Base-by-base conservation (phyloP, 2,329 filamentous ascomycete genomes). In the Pseudogymnoascus pannorum region DNA sequence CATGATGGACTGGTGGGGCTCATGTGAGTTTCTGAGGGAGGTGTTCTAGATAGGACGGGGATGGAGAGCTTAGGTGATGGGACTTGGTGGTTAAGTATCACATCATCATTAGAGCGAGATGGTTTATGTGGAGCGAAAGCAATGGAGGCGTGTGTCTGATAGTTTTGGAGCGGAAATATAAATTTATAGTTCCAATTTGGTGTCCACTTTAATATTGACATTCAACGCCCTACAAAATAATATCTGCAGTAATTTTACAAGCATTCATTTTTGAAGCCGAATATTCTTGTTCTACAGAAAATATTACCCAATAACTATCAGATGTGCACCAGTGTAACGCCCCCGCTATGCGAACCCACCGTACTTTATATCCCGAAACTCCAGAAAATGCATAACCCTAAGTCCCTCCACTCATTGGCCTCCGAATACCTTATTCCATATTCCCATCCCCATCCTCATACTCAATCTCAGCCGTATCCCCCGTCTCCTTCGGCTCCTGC, bases 401-500 rank as follows among this genome's bases (percentile, higher is more conserved):
- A n/a, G n/a, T n/a, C n/a, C 40, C 12, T 12, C 16, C 16, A 9
- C 20, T 20, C 40, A 24, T 24, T 40, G 3, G 8, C 20, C 42
- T 3, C 36, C n/a, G n/a, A n/a, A n/a, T 18, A 18, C 5, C 11
- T 16, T 40, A 36, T 6, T 16, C 35, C 35, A 36, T 36, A 7
- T 70, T 67, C 31, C 74, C 71, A 22, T 76, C 73, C 48, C 75
- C 72, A 11, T 78, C 75, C 11, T 78, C 78, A 42, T 67, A 62
- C 36, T 85, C 82, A 63, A 82, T 78, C 57, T 83, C 81, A 65
- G 91, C 87, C 61, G 75, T 75, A 40, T 81, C 79, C 57, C 83
- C 82, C 5, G 91, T 88, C 73, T 97, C 92, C 68, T 84, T 87
- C 7, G 92, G 92, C 74, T 97, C 92, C 72, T 97, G 92, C 11